Evolutionary conservation across 2,329 filamentous ascomycete genomes (phyloP).

Genomic region (Ophiostoma sp.): DNA sequence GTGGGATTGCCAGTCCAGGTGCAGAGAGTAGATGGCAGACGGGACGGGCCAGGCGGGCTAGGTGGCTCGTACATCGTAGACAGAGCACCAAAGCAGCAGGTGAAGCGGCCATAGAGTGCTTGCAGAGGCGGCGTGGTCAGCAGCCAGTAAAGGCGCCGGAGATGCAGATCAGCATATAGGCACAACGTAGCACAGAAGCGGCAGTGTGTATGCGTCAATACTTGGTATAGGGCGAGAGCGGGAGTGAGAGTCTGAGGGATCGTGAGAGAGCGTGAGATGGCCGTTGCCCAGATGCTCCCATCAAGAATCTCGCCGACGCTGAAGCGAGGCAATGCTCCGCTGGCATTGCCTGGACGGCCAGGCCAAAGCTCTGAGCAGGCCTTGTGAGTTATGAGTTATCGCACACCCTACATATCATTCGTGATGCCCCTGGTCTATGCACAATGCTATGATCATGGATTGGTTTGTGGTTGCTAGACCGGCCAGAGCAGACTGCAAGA

Average conservation of each 20-base stretch:
- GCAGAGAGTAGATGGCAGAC: neutral
- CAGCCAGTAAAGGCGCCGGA: no score
- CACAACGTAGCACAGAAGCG: neutral
- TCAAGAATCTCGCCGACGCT: neutral
- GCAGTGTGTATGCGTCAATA: neutral
- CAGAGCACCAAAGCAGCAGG: neutral
- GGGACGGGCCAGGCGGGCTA: neutral
- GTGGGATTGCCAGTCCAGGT: neutral
- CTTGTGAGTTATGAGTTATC: neutral
- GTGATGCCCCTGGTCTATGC: neutral
- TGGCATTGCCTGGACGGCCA: neutral
- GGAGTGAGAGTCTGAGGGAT: neutral
- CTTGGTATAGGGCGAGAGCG: neutral
- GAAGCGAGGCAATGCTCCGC: neutral
- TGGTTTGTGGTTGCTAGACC: neutral
- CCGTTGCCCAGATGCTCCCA: neutral
- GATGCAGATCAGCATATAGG: neutral
- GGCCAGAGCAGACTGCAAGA: no score
- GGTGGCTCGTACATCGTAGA: no score
- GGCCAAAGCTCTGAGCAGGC: neutral
- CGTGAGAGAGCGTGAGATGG: neutral
- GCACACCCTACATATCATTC: neutral
- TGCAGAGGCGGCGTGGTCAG: neutral
- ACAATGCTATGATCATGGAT: neutral
- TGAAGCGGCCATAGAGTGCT: neutral